A percentile compares a stretch with the other conserved stretches of the same genome.
phyloP scores from a whole-genome alignment of 2,329 filamentous ascomycete species.

The Epichloe bromicola region DNA sequence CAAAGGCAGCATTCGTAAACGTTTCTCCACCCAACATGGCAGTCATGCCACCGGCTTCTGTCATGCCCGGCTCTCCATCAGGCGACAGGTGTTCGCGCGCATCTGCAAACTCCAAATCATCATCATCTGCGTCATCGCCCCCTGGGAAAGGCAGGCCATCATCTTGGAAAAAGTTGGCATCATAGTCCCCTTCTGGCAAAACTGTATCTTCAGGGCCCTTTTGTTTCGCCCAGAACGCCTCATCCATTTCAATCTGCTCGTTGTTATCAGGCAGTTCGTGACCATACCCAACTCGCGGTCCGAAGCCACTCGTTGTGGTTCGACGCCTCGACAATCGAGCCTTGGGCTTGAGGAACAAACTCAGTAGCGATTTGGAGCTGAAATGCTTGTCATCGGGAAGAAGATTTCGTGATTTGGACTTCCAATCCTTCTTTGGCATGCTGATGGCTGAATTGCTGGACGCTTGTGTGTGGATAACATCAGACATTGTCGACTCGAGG shows the following conservation, averaged over 20 bases:
- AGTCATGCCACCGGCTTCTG: constrained; percentile 34
- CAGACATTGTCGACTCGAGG: constrained; percentile 56
- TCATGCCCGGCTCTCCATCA: constrained; percentile 35
- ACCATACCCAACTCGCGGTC: constrained; percentile 30
- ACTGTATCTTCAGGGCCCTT: constrained; percentile 49
- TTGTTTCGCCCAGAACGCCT: constrained; percentile 83
- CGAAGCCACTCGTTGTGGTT: constrained; percentile 29
- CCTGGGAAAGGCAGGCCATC: constrained; percentile 59
- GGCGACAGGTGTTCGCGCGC: constrained; percentile 69
- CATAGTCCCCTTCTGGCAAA: constrained; percentile 65
- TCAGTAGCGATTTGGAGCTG: constrained; percentile 80
- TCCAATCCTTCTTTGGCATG: constrained; percentile 89
- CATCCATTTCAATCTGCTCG: constrained; percentile 71
- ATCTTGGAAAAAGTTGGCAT: constrained; percentile 96
- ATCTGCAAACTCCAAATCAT: constrained; percentile 65
- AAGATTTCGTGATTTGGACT: constrained; percentile 81
- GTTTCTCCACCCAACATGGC: constrained; percentile 38
- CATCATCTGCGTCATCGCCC: constrained; percentile 48
- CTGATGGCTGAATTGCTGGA: constrained; percentile 70
- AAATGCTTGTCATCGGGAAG: constrained; percentile 98
- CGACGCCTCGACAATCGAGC: constrained; percentile 63
- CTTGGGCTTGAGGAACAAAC: constrained; percentile 88
- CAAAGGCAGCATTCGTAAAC: constrained; percentile 39
- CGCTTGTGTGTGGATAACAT: constrained; percentile 70
- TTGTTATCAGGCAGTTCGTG: constrained; percentile 34